These are phyloP conservation scores for Paecilomyces variotii DNA, from an alignment of 2,329 filamentous ascomycete species.

Conservation along the genomic window DNA sequence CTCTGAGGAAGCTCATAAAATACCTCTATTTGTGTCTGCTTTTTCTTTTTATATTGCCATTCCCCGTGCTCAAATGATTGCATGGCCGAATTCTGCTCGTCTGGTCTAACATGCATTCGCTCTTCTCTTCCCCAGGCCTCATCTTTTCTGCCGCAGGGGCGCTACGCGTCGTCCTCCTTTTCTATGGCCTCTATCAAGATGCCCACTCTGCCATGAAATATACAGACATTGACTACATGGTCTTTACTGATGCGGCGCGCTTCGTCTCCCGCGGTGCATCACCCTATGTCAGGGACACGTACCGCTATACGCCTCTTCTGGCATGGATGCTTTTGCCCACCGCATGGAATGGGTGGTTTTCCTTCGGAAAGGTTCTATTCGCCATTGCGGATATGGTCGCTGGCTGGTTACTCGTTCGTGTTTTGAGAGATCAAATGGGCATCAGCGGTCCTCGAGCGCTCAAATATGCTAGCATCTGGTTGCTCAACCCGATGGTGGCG, in stretches of 20 bases:
- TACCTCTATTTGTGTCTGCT: not conserved
- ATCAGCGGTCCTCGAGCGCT: constrained; percentile 53
- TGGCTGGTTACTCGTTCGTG: constrained; percentile 63
- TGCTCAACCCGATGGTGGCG: constrained; percentile 96
- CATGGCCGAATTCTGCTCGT: not conserved
- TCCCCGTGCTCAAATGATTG: not conserved
- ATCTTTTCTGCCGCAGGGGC: constrained; percentile 38
- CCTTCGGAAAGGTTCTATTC: constrained; percentile 82
- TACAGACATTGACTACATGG: constrained; percentile 97
- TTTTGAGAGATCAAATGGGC: constrained; percentile 40
- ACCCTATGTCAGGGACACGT: constrained; percentile 85
- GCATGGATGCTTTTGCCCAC: constrained; percentile 88
- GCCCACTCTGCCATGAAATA: constrained; percentile 88
- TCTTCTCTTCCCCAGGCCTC: constrained; percentile 25
- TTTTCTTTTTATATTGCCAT: not conserved
- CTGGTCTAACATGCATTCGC: not conserved
- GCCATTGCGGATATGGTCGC: constrained; percentile 75
- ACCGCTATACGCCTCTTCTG: constrained; percentile 90
- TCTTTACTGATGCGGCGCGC: constrained; percentile 91
- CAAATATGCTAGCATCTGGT: constrained; percentile 77
- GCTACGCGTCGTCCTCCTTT: constrained; percentile 64
- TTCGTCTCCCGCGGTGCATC: constrained; percentile 60
- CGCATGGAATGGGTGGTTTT: constrained; percentile 58
- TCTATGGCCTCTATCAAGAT: constrained; percentile 92
- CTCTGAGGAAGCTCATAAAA: not conserved